These are phyloP conservation scores for Mycogone perniciosa DNA, from an alignment of 2,329 filamentous ascomycete species.

Conservation along the genomic window DNA sequence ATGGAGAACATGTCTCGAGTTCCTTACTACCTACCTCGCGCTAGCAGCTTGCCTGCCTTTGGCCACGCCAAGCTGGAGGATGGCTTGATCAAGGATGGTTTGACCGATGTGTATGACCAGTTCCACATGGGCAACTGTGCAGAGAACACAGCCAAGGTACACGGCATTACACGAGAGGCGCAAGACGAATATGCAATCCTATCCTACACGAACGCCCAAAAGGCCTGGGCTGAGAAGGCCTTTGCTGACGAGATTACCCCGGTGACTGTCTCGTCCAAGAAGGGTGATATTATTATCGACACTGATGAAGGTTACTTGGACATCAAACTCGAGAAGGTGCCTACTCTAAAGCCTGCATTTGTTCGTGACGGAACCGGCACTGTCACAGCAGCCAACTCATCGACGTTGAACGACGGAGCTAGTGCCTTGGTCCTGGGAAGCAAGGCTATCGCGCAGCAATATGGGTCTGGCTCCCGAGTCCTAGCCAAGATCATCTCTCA, in stretches of 20 bases:
- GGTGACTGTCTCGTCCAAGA: conserved; percentile 76
- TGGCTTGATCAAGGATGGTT: conserved; percentile 85
- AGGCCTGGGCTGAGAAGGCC: conserved; percentile 73
- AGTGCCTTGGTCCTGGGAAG: conserved; percentile 82
- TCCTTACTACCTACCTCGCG: conserved; percentile 80
- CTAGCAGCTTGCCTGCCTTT: conserved; percentile 77
- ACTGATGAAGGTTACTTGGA: conserved; percentile 87
- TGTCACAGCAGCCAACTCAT: conserved; percentile 91
- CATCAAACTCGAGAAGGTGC: conserved; percentile 78
- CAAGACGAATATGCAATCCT: conserved; percentile 89
- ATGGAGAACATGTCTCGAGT: conserved; percentile 98
- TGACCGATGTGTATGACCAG: conserved; percentile 94
- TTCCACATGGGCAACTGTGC: conserved; percentile 98
- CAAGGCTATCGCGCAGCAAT: conserved; percentile 72
- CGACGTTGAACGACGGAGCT: conserved; percentile 90
- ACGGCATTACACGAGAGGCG: conserved; percentile 70
- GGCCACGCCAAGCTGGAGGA: conserved; percentile 85
- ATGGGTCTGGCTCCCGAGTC: conserved; percentile 69
- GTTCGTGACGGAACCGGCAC: conserved; percentile 78
- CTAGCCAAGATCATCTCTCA: conserved; percentile 81
- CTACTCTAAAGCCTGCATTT: conserved; percentile 86
- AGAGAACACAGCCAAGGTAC: conserved; percentile 88
- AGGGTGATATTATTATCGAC: conserved; percentile 72
- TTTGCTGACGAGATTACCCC: conserved; percentile 89
- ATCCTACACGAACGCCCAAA: conserved; percentile 84